Base-by-base conservation (phyloP, 495 filamentous ascomycete genomes). In the Aspergillus ellipticus region DNA sequence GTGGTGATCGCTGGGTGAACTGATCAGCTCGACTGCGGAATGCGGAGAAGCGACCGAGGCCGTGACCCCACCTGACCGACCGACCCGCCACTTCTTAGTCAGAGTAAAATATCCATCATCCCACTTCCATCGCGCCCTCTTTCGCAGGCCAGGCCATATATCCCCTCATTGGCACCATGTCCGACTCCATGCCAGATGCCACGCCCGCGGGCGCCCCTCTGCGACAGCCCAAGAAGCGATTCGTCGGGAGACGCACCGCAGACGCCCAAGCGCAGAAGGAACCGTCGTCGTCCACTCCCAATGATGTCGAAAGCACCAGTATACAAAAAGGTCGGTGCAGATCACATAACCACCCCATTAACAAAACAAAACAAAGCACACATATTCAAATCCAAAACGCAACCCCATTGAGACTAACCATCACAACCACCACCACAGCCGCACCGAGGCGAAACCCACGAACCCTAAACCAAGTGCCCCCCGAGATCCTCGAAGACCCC, bases 401-500 rank as follows among this genome's bases (percentile, higher is more conserved):
- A 33, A 31, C 16, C 45, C 17, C 29, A 28, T 46, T 35, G 33
- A 47, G 33, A 47, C 20, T 47, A 47, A 47, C 21, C 17, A 26
- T 9, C 17, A 22, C 21, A 22, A 3, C 13, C 15, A 58, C 19
- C 20, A 3, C n/a, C 75, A 76, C 76, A 62, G 82, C 84, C 53
- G 68, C 77, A 35, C 82, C 90, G 24, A 77, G 89, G 56, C 78
- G 89, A 47, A 77, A 84, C 1, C 84, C 88, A 1, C 76, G 94
- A 54, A 81, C 90, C 41, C 76, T 97, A 21, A 96, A 96, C 70
- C 89, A 92, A 70, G 89, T 99, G 10, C 92, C 94, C 1, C 72
- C 84, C 2, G 88, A 90, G 53, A 97, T 99, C 58, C 78, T 94
- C 20, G 75, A 94, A 54, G 90, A 97, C 67, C 75, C 84, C 41